phyloP scores from a whole-genome alignment of 1,284 basidiomycete genomes.

The Tetrapyrgos nigripes region DNA sequence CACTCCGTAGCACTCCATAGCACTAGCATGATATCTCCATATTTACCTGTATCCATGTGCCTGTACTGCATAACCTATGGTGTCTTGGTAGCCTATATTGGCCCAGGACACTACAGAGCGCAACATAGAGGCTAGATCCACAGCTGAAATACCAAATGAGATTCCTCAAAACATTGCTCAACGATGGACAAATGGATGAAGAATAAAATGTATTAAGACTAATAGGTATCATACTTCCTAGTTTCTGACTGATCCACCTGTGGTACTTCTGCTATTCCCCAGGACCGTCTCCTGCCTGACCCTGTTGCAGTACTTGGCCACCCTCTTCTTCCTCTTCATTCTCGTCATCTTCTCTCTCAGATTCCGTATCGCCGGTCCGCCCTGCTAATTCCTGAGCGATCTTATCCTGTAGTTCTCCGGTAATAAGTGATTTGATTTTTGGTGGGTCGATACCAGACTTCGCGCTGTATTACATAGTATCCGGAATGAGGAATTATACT shows the following conservation, averaged over 20 bases:
- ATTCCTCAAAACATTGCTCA: no score
- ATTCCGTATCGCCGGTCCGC: conserved; percentile 2
- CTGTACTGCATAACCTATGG: not conserved
- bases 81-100: not conserved
- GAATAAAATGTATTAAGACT: not conserved
- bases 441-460: not conserved
- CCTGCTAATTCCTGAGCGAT: not conserved
- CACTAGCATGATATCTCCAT: not conserved
- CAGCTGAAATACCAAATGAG: no score
- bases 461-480: not conserved
- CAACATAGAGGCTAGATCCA: no score
- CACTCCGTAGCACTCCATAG: not conserved
- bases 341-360: no score
- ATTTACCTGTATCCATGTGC: not conserved
- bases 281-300: not conserved
- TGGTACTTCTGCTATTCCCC: no score
- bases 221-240: no score
- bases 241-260: no score
- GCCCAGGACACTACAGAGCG: not conserved
- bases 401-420: not conserved
- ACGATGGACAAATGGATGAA: not conserved
- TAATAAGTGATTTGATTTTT: not conserved
- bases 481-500: no score
- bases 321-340: conserved; percentile 1
- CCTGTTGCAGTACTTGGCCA: no score